Evolutionary conservation across 225 moss, liverwort and hornwort species (phyloP), one percentile per base, ranked within the genome.

Genomic region (Neckera pumila): DNA sequence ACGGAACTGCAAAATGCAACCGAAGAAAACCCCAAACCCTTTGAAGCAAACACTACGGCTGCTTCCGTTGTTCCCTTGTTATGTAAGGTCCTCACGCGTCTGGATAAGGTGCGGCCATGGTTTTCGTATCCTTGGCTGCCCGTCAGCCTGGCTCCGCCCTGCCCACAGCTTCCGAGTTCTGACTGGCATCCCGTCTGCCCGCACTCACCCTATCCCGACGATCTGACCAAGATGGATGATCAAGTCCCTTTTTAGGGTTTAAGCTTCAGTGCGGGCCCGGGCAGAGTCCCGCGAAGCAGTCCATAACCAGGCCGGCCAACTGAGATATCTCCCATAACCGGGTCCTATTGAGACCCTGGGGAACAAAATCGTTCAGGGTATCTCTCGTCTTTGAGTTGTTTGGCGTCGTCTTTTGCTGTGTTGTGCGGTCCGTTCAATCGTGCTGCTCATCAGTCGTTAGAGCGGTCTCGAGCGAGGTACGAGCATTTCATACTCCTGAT

Each of bases 91-190:
- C 78, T 78, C 69, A 49, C 79, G 23, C 69, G 79, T 89, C 63
- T 89, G 89, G 89, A 89, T 89, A 89, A 89, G 89, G 89, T 84
- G 69, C 30, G 25, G 79, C n/a, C 30, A 22, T n/a, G 20, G 84
- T 28, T 77, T 84, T 58, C n/a, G 22, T 47, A 49, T 66, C 14
- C 78, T 26, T 8, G 23, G 70, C 84, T 84, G 89, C 89, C 84
- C 84, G 79, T 47, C 84, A 69, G 79, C 84, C 79, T 89, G 89
- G 89, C 89, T 70, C 49, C 69, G 67, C 79, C 89, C 84, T 84
- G 89, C 89, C 89, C 89, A 89, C 89, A 84, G 84, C 88, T 77
- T 88, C 49, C n/a, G n/a, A n/a, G n/a, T n/a, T n/a, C n/a, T 33
- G 57, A 65, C 79, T 56, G 4, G 18, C 34, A 56, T 19, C 56